Evolutionary conservation across 805 yeast genomes (phyloP).

Genomic region (Kluyveromyces dobzhanskii): DNA sequence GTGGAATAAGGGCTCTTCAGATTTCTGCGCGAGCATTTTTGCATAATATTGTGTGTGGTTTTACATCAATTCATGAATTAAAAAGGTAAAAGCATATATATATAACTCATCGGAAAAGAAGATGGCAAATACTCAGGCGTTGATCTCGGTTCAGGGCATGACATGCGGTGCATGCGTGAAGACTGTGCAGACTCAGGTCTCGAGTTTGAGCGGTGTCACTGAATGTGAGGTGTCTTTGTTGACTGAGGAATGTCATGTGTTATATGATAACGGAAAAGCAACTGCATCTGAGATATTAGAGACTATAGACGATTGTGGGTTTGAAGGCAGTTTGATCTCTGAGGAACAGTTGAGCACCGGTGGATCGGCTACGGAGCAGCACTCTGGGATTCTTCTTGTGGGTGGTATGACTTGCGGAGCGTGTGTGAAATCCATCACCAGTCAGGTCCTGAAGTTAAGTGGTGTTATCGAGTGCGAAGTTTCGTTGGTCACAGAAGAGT

Average conservation of each 20-base stretch:
- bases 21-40: no score
- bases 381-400: constrained; percentile 13
- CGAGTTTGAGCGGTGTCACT: constrained; percentile 40
- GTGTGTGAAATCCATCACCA: constrained; percentile 62
- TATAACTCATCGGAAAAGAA: no score
- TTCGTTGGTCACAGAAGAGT: constrained; percentile 71
- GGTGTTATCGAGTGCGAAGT: constrained; percentile 54
- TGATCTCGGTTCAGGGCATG: constrained; percentile 58
- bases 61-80: no score
- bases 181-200: constrained; percentile 50
- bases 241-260: constrained; percentile 62
- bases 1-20: no score
- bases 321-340: constrained; percentile 35
- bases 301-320: constrained; percentile 68
- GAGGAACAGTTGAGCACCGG: neutral
- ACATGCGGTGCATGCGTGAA: constrained; percentile 84
- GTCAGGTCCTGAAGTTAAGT: constrained; percentile 38
- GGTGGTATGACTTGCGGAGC: constrained; percentile 91
- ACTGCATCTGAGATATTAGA: constrained; percentile 34
- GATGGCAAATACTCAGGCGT: constrained; percentile 4
- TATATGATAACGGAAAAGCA: constrained; percentile 33
- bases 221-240: constrained; percentile 58
- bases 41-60: neutral
- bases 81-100: no score
- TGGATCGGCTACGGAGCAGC: neutral